Conservation (phyloP, 495 filamentous ascomycete genomes). For the Margaritispora aquatica region DNA sequence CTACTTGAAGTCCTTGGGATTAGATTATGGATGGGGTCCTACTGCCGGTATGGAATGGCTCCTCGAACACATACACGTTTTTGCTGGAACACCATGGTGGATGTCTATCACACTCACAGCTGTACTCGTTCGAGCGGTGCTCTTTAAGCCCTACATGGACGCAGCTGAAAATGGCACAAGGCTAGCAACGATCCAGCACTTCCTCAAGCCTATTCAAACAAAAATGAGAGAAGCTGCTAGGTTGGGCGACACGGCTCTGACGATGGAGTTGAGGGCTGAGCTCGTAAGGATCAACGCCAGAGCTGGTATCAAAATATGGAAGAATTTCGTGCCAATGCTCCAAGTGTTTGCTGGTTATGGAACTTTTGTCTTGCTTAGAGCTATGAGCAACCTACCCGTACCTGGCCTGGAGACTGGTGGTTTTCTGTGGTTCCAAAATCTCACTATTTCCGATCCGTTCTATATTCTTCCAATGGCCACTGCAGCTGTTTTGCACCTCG, state of each 20-base stretch:
- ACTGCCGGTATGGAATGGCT: conserved; percentile 62
- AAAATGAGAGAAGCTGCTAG: conserved; percentile 38
- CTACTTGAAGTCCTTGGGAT: conserved; percentile 72
- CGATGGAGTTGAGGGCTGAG: conserved; percentile 38
- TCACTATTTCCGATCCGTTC: conserved; percentile 72
- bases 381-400: conserved; percentile 72
- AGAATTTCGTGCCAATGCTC: conserved; percentile 49
- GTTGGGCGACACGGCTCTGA: conserved; percentile 32
- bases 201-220: conserved; percentile 42
- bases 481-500: conserved; percentile 38
- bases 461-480: conserved; percentile 63
- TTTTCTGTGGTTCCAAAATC: conserved; percentile 69
- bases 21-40: conserved; percentile 81
- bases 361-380: conserved; percentile 67
- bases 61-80: conserved; percentile 78
- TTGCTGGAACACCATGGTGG: conserved; percentile 73
- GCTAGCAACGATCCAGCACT: conserved; percentile 38
- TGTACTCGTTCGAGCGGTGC: conserved; percentile 51
- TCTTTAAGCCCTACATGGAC: conserved; percentile 58
- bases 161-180: conserved; percentile 53
- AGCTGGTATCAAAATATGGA: conserved; percentile 47
- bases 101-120: conserved; percentile 59
- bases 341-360: conserved; percentile 72
- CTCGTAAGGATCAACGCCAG: conserved; percentile 40
- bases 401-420: conserved; percentile 67